phyloP scores from a whole-genome alignment of 106 monocot species.

The Apostasia ramifera region DNA sequence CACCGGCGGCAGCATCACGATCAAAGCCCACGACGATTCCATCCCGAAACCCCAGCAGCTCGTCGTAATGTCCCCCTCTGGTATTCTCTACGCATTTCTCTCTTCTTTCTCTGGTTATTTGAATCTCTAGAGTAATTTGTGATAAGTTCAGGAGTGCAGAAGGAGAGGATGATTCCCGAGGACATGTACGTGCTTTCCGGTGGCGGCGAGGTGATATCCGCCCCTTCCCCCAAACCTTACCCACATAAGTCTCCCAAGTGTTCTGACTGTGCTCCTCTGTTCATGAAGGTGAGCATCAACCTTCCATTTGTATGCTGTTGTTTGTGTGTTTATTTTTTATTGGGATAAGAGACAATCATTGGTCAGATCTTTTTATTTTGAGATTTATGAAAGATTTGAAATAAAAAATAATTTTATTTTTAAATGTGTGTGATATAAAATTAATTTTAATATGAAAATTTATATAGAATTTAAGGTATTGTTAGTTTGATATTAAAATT shows the following conservation, averaged over 20 bases:
- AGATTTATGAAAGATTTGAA: too few species aligned
- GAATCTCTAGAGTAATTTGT: not conserved
- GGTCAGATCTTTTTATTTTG: too few species aligned
- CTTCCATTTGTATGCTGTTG: too few species aligned
- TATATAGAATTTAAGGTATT: too few species aligned
- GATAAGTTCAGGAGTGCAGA: constrained; percentile 70
- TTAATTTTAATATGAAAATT: too few species aligned
- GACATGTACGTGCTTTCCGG: constrained; percentile 90
- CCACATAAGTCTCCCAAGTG: constrained; percentile 78
- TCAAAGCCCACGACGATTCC: constrained; percentile 85
- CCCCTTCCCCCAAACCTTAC: constrained; percentile 42
- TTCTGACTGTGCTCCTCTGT: constrained; percentile 80
- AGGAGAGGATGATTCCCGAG: constrained; percentile 91
- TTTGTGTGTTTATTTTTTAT: too few species aligned
- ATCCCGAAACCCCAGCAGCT: constrained; percentile 65
- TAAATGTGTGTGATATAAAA: too few species aligned
- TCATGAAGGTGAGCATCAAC: constrained; percentile 59
- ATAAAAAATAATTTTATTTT: too few species aligned
- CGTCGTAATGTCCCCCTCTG: constrained; percentile 99
- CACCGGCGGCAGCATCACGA: constrained; percentile 98
- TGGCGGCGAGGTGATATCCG: constrained; percentile 41
- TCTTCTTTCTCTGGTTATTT: not conserved
- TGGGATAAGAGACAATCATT: too few species aligned
- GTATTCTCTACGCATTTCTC: constrained; percentile 15
- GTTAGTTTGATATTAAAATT: too few species aligned